Evolutionary conservation across 306 rosid species (phyloP), one percentile per base, ranked within the genome.

Genomic region (Mucuna pruriens): DNA sequence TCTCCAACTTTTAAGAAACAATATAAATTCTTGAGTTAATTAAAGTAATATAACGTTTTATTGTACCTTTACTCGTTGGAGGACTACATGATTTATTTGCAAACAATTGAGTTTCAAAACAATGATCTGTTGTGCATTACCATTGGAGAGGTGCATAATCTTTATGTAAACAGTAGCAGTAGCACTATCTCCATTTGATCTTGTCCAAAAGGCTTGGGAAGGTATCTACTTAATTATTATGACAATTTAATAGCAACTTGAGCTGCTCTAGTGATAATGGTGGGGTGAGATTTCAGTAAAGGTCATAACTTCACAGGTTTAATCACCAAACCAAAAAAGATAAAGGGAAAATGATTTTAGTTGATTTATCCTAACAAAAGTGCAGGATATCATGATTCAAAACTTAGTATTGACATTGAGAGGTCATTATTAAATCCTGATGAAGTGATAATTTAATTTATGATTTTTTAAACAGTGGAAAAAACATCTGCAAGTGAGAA

Each of bases 401-500:
- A 71, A 58, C 55, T 55, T 22, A 19, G 48, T 34, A 6, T 31
- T 40, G 76, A 65, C 57, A 33, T 36, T 29, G 9, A 42, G 70
- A 19, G 38, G 40, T 73, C 58, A 19, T 65, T 64, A 6, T 72
- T 38, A 16, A 69, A 55, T 40, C 29, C n/a, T 23, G 62, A 67
- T 2, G 38, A 46, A 7, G 15, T 51, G 49, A 74, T 74, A 33
- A 40, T 61, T 54, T 48, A 51, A 49, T 44, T 51, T 64, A 57
- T 54, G 74, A 31, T 79, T 84, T 29, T 70, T 79, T 51, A 44
- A 84, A 61, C 82, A 84, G 89, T 82, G 76, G 92, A 78, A 76
- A 87, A 79, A 81, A 74, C 87, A 84, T 69, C 86, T 84, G 70
- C 75, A 26, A 26, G 34, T 75, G 97, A 87, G 89, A 88, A 79